These are phyloP conservation scores for Penicillium daleae DNA, from an alignment of 495 filamentous ascomycete genomes.

Conservation along the genomic window DNA sequence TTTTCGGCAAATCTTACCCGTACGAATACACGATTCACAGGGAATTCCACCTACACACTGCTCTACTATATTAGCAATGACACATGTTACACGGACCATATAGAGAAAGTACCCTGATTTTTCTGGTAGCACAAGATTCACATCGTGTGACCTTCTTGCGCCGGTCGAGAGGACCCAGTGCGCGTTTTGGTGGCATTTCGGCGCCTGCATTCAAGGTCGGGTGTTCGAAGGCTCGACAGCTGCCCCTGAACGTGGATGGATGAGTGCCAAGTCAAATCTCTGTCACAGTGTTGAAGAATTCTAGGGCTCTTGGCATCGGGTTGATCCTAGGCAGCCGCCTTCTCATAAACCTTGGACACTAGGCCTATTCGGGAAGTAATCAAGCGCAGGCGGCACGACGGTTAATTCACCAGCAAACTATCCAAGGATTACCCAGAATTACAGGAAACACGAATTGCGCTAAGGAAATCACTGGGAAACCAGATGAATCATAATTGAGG, in stretches of 20 bases:
- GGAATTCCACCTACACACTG: conserved; percentile 1
- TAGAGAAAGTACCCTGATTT: neutral
- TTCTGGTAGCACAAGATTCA: neutral
- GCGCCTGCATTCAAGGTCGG: neutral
- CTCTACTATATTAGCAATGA: neutral
- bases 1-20: neutral
- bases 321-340: neutral
- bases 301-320: too few relatives aligned
- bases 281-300: neutral
- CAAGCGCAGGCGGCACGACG: neutral
- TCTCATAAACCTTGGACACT: neutral
- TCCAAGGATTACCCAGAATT: too few relatives aligned
- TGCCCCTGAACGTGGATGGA: neutral
- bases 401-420: too few relatives aligned
- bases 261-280: neutral
- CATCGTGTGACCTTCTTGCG: conserved; percentile 2
- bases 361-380: neutral
- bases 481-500: too few relatives aligned
- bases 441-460: too few relatives aligned
- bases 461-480: too few relatives aligned
- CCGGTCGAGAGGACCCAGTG: neutral
- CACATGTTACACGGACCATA: too few relatives aligned
- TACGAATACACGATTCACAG: neutral
- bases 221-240: neutral
- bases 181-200: neutral